Evolutionary conservation across 2,329 filamentous ascomycete genomes (phyloP), one percentile per base, ranked within the genome.

Genomic region (Pseudocercospora fijiensis): DNA sequence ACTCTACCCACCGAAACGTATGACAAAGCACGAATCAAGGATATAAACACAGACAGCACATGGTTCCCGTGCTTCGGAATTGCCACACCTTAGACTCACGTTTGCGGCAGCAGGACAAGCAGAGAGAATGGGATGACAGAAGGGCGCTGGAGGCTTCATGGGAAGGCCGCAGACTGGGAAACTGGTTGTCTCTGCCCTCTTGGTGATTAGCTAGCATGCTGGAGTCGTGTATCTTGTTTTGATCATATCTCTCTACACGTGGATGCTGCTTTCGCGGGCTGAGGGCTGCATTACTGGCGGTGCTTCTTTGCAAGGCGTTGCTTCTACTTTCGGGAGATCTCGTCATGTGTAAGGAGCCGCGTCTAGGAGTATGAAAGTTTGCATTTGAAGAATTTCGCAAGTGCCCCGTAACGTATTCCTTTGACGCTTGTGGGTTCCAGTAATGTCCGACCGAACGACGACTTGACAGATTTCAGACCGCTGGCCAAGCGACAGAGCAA

Each of bases 31-130:
- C 65, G 61, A 63, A 47, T 56, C 57, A 56, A 59, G 28, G 60
- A 59, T 27, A 57, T 59, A 57, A 62, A 67, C 60, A 64, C 52
- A 49, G 58, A 65, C 59, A 57, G 65, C 60, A 65, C 51, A 61
- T 59, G 66, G 66, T 69, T 68, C 66, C 62, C 67, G 64, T 67
- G 66, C 66, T 47, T 49, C 22, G 61, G 59, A 62, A 43, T 59
- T 52, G 60, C 59, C 62, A 53, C 26, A 45, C 67, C 65, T 62
- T 63, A 65, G 62, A 69, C 66, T 68, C 64, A 65, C 59, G 66
- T 69, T 69, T 69, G 66, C 67, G 66, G 67, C 67, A 69, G 67
- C 67, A 67, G 66, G 66, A 66, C 66, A 68, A 68, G 66, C 66
- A 67, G 65, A 64, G 65, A 66, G 62, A 56, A 60, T 30, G 43